Conservation (phyloP, 2,329 filamentous ascomycete species). For the Fusarium oxysporum region DNA sequence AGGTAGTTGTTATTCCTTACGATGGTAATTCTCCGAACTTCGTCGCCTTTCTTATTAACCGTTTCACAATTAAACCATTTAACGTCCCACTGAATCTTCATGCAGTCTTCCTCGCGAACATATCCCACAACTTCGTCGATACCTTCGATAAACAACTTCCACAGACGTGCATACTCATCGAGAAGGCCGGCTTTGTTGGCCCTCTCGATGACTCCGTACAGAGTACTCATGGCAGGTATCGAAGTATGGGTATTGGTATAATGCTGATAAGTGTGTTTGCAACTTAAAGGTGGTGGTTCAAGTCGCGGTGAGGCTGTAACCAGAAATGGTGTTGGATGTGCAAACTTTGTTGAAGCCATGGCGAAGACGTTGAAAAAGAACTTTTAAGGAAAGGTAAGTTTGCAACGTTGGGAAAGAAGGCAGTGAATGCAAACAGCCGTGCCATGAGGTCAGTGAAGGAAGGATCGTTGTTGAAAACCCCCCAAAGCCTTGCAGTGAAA, state of each 20-base stretch:
- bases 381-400: neutral
- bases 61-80: conserved; percentile 17
- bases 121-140: conserved; percentile 37
- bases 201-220: conserved; percentile 33
- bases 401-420: neutral
- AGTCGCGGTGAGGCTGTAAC: conserved; percentile 13
- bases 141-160: conserved; percentile 33
- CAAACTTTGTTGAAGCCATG: conserved; percentile 32
- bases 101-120: conserved; percentile 23
- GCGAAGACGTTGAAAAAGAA: neutral
- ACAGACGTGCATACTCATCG: conserved; percentile 5
- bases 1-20: neutral
- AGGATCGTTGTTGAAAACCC: conserved; percentile 3
- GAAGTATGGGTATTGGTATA: neutral
- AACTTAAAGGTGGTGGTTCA: conserved; percentile 5
- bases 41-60: neutral
- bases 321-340: conserved; percentile 21
- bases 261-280: conserved; percentile 9
- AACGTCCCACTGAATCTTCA: conserved; percentile 30
- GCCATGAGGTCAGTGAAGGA: neutral
- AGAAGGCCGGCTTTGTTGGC: conserved; percentile 36
- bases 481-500: conserved; percentile 2
- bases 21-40: conserved; percentile 21
- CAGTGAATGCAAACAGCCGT: conserved; percentile 6
- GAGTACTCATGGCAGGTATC: conserved; percentile 12